These are phyloP conservation scores for Tolypocladium guangdongense DNA, from an alignment of 2,329 filamentous ascomycete genomes.

Conservation along the genomic window DNA sequence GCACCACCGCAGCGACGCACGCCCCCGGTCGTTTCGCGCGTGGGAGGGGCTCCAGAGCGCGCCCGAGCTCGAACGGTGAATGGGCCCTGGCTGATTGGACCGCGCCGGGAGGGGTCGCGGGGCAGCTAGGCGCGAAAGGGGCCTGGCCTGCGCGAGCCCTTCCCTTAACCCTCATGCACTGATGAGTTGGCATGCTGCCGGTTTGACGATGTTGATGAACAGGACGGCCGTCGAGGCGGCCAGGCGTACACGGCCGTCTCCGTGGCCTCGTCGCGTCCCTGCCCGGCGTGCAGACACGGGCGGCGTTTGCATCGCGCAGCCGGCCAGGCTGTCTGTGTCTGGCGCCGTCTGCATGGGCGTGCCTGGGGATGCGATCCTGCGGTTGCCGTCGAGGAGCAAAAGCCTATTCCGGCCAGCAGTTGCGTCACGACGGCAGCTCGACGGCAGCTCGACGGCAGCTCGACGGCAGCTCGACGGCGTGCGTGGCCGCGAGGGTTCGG, in stretches of 20 bases:
- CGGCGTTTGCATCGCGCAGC: not conserved
- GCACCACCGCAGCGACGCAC: not conserved
- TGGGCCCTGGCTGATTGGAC: constrained; percentile 17
- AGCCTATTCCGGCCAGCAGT: not conserved
- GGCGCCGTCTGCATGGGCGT: not conserved
- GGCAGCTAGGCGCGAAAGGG: constrained; percentile 3
- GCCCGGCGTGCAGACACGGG: constrained; percentile 1
- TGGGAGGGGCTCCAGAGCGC: not conserved
- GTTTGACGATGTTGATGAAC: constrained; percentile 40
- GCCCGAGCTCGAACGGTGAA: no score
- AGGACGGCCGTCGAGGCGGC: not conserved
- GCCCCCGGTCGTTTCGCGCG: not conserved
- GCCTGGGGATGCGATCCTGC: not conserved
- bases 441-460: no score
- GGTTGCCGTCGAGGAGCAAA: not conserved
- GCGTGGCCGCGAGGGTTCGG: not conserved
- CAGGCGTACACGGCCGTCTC: constrained; percentile 4
- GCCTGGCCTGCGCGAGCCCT: constrained; percentile 13
- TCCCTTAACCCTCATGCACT: constrained; percentile 48
- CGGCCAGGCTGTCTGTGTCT: not conserved
- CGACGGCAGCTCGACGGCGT: not conserved
- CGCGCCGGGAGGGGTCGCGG: constrained; percentile 4
- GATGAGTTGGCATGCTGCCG: constrained; percentile 58
- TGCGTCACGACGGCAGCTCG: no score
- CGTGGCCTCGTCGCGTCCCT: constrained; percentile 1